Evolutionary conservation across 768 basidiomycete species (phyloP).

Genomic region (Pleurotus eryngii): DNA sequence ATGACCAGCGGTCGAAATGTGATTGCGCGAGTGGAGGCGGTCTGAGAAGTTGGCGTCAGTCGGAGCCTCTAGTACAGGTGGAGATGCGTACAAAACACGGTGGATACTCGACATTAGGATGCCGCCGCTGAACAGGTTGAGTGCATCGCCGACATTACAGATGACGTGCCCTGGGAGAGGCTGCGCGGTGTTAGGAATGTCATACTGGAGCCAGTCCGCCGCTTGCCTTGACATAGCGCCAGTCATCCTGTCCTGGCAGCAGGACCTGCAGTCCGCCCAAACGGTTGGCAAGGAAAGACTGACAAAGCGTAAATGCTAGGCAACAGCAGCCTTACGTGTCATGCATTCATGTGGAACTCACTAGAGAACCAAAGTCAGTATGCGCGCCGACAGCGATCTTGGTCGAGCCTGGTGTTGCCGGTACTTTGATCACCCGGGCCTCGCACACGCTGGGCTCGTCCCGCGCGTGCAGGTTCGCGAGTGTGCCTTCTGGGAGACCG

Average conservation of each 20-base stretch:
- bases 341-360: neutral
- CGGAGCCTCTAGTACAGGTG: neutral
- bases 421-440: slow-evolving; percentile 37
- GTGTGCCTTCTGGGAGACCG: slow-evolving; percentile 37
- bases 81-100: slow-evolving; percentile 33
- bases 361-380: slow-evolving; percentile 43
- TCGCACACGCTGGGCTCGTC: slow-evolving; percentile 39
- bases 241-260: slow-evolving; percentile 32
- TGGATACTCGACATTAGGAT: slow-evolving; percentile 42
- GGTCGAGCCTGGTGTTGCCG: slow-evolving; percentile 27
- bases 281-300: slow-evolving; percentile 34
- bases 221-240: slow-evolving; percentile 40
- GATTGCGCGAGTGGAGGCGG: slow-evolving; percentile 53
- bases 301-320: neutral
- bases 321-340: neutral
- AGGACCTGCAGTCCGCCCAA: slow-evolving; percentile 44
- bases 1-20: slow-evolving; percentile 48
- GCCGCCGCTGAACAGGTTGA: slow-evolving; percentile 43
- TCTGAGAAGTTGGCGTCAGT: slow-evolving; percentile 8
- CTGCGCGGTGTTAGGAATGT: slow-evolving; percentile 15
- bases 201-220: neutral
- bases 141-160: slow-evolving; percentile 44
- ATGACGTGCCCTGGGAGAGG: slow-evolving; percentile 42
- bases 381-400: slow-evolving; percentile 41
- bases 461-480: slow-evolving; percentile 30